phyloP scores from a whole-genome alignment of 768 basidiomycete genomes.

The Podaxis mareebaensis region DNA sequence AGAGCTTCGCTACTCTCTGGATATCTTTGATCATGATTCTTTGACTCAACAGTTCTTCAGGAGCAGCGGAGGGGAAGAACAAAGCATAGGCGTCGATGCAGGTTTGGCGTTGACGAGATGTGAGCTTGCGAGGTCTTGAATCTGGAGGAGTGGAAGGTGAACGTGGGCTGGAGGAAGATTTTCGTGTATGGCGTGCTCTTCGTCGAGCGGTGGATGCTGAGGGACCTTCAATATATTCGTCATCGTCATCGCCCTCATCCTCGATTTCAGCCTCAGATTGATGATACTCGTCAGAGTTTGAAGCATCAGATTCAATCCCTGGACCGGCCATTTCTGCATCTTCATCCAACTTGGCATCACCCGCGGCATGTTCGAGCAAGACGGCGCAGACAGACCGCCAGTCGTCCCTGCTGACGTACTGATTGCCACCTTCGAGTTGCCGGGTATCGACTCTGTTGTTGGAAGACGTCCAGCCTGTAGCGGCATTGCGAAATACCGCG shows the following conservation, averaged over 20 bases:
- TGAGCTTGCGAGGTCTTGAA: slow-evolving; percentile 33
- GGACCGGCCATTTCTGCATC: slow-evolving; percentile 8
- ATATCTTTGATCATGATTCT: slow-evolving; percentile 70
- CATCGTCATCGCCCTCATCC: slow-evolving; percentile 27
- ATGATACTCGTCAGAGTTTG: slow-evolving; percentile 23
- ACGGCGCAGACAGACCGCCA: slow-evolving; percentile 83
- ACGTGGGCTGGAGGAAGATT: slow-evolving; percentile 10
- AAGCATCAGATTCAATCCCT: slow-evolving; percentile 15
- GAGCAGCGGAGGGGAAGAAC: slow-evolving; percentile 64
- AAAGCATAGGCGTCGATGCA: slow-evolving; percentile 65
- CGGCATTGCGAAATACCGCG: slow-evolving; percentile 72
- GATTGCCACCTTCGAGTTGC: slow-evolving; percentile 23
- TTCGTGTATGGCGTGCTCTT: slow-evolving; percentile 15
- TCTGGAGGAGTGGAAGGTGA: slow-evolving; percentile 9
- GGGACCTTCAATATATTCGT: slow-evolving; percentile 25
- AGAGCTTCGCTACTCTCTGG: slow-evolving; percentile 53
- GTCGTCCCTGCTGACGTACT: slow-evolving; percentile 60
- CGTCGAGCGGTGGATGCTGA: slow-evolving; percentile 23
- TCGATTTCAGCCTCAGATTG: slow-evolving; percentile 31
- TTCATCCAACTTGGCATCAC: slow-evolving; percentile 25
- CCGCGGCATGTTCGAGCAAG: slow-evolving; percentile 50
- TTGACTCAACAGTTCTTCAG: slow-evolving; percentile 48
- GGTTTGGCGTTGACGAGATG: slow-evolving; percentile 50
- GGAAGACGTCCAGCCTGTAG: slow-evolving; percentile 61
- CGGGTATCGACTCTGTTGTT: slow-evolving; percentile 19